Percentiles rank a stretch among this genome's conserved stretches.
phyloP scores from a whole-genome alignment of 2,329 filamentous ascomycete species.

The Trichophyton schoenleinii region DNA sequence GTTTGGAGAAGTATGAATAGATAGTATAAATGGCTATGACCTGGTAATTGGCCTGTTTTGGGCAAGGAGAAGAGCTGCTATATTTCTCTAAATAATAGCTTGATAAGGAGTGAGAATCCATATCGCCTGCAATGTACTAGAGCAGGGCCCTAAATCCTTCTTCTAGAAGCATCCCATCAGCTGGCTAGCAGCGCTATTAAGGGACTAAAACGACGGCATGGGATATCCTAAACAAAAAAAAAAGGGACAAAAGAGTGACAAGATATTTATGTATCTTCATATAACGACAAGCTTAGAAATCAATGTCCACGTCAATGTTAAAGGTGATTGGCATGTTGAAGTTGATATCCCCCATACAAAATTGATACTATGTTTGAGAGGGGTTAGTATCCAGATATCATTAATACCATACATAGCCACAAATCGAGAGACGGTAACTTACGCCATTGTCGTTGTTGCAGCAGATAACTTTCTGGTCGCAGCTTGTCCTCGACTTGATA shows the following conservation, averaged over 20 bases:
- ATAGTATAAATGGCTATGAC: no score
- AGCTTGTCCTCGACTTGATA: neutral
- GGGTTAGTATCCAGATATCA: neutral
- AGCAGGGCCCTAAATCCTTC: neutral
- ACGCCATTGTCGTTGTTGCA: neutral
- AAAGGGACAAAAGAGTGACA: neutral
- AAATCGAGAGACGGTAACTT: neutral
- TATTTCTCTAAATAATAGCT: neutral
- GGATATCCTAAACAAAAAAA: neutral
- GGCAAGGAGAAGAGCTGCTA: neutral
- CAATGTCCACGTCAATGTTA: conserved; percentile 10
- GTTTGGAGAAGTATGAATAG: neutral
- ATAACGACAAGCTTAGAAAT: neutral
- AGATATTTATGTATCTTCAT: neutral
- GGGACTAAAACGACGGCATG: neutral
- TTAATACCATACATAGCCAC: neutral
- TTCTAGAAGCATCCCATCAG: neutral
- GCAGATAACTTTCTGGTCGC: neutral
- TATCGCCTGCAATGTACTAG: neutral
- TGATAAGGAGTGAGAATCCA: neutral
- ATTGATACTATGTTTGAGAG: conserved; percentile 9
- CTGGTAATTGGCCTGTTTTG: neutral
- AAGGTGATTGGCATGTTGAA: conserved; percentile 14
- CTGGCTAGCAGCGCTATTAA: neutral
- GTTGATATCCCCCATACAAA: conserved; percentile 13